A percentile compares a stretch with the other conserved stretches of the same genome.
phyloP scores from a whole-genome alignment of 495 filamentous ascomycete genomes.

The Rhypophila decipiens region DNA sequence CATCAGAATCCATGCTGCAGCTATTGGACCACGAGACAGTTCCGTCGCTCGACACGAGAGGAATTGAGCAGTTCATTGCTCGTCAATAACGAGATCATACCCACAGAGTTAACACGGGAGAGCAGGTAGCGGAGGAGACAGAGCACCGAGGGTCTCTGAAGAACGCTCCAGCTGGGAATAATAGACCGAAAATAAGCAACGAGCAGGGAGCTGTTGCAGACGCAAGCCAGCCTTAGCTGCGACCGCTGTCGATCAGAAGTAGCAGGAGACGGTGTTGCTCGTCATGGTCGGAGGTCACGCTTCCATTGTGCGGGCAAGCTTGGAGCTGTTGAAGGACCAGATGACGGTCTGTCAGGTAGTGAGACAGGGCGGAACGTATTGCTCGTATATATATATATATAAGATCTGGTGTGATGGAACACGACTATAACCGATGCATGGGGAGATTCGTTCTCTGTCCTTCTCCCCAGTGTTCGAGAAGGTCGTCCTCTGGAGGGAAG shows the following conservation, averaged over 20 bases:
- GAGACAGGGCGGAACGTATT: not conserved
- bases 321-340: not conserved
- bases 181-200: slow-evolving; percentile 6
- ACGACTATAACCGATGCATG: not conserved
- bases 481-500: too few relatives aligned
- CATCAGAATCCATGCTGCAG: slow-evolving; percentile 38
- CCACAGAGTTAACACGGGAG: slow-evolving; percentile 13
- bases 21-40: slow-evolving; percentile 37
- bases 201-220: slow-evolving; percentile 6
- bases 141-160: too few relatives aligned
- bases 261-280: slow-evolving; percentile 4
- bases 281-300: slow-evolving; percentile 5
- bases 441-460: not conserved
- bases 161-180: slow-evolving; percentile 12
- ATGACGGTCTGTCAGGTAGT: not conserved
- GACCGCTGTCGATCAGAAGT: slow-evolving; percentile 18
- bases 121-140: slow-evolving; percentile 5
- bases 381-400: not conserved
- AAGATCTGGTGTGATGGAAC: not conserved
- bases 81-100: slow-evolving; percentile 36
- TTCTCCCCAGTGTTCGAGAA: too few relatives aligned
- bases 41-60: slow-evolving; percentile 31
- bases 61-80: slow-evolving; percentile 37
- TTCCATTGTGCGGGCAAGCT: not conserved
- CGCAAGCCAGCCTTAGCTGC: slow-evolving; percentile 11